phyloP scores from a whole-genome alignment of 192 early-diverging fungal species.

The Obelidium mucronatum region DNA sequence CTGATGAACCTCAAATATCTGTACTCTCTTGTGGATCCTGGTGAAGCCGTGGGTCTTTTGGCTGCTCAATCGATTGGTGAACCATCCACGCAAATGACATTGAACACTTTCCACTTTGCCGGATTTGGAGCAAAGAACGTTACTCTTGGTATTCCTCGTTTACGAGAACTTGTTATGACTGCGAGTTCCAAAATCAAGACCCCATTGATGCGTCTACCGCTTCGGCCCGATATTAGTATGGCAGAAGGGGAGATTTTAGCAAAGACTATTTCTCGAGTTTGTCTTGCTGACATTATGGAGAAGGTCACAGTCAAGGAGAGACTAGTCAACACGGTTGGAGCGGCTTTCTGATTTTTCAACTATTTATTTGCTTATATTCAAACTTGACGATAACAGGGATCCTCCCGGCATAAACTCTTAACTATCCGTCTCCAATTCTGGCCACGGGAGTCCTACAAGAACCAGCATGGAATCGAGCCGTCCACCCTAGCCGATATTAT shows the following conservation, averaged over 20 bases:
- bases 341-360: conserved; percentile 10
- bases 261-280: conserved; percentile 77
- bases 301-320: conserved; percentile 84
- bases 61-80: conserved; percentile 98
- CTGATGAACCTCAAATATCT: conserved; percentile 97
- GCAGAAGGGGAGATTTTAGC: conserved; percentile 71
- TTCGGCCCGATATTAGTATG: conserved; percentile 65
- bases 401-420: conserved; percentile 75
- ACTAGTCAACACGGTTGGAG: conserved; percentile 49
- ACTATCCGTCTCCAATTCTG: conserved; percentile 87
- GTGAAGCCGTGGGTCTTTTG: conserved; percentile 96
- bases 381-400: conserved; percentile 15
- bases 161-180: conserved; percentile 99
- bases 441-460: conserved; percentile 74
- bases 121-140: conserved; percentile 97
- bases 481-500: conserved; percentile 77
- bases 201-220: conserved; percentile 90
- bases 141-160: conserved; percentile 98
- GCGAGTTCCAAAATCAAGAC: conserved; percentile 90
- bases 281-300: conserved; percentile 85
- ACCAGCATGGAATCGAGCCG: conserved; percentile 76
- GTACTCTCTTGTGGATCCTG: conserved; percentile 92
- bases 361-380: background rate
- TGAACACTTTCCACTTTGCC: conserved; percentile 99
- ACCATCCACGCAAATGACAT: conserved; percentile 99